Evolutionary conservation across 2,329 filamentous ascomycete genomes (phyloP).

Genomic region (Beauveria scarabaeidicola): DNA sequence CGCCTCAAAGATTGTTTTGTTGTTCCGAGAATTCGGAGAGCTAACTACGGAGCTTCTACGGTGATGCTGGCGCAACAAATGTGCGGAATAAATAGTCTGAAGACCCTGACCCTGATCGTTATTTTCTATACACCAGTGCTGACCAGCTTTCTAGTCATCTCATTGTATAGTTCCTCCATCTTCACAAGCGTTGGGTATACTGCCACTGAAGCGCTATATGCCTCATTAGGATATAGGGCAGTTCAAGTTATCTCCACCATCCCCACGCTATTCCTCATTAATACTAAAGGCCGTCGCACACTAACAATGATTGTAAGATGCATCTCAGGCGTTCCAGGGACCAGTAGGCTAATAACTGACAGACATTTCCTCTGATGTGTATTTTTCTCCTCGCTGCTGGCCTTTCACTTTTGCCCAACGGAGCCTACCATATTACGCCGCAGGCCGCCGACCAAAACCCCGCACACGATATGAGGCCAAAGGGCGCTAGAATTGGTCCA

Average conservation of each 20-base stretch:
- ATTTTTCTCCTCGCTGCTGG: constrained; percentile 20
- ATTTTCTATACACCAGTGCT: constrained; percentile 26
- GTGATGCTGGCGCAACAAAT: constrained; percentile 72
- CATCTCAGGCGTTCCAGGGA: background rate
- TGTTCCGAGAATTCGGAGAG: constrained; percentile 58
- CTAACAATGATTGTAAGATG: constrained; percentile 18
- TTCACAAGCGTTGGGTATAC: constrained; percentile 46
- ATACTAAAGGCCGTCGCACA: constrained; percentile 21
- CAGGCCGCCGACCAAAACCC: constrained; percentile 13
- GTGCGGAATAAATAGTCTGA: constrained; percentile 30
- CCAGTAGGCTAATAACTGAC: constrained; percentile 3
- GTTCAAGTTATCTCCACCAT: constrained; percentile 35
- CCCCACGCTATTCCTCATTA: constrained; percentile 23
- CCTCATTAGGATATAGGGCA: constrained; percentile 36
- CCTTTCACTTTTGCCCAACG: constrained; percentile 17
- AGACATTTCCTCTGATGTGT: constrained; percentile 22
- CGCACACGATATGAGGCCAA: constrained; percentile 12
- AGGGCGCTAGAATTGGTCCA: constrained; percentile 15
- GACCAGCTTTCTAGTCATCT: constrained; percentile 38
- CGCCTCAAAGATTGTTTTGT: constrained; percentile 49
- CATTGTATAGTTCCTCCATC: constrained; percentile 59
- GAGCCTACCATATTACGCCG: constrained; percentile 2
- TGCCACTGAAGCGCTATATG: constrained; percentile 38
- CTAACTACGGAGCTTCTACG: constrained; percentile 64
- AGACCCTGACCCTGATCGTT: constrained; percentile 20